Evolutionary conservation across 768 basidiomycete species (phyloP), one percentile per base, ranked within the genome.

Genomic region (Crepidotus variabilis): DNA sequence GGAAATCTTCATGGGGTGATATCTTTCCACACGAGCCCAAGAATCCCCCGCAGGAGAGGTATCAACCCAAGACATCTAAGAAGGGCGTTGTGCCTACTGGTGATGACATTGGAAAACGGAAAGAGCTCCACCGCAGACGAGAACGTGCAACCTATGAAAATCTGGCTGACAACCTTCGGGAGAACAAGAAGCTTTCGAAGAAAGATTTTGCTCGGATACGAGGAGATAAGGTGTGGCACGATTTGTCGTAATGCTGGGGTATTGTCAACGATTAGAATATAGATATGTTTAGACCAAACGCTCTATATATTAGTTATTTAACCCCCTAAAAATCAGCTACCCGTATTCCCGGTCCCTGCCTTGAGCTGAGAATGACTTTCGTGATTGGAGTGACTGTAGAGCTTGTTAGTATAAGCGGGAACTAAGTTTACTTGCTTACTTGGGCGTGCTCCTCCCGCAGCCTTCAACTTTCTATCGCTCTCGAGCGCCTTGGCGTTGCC

Each of bases 1-100:
- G 95, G 34, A 98, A 98, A 73, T 86, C 91, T 0, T 72, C 71
- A 9, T 98, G 96, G 95, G 97, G 97, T 18, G 97, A 98, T 68
- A 77, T 92, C 21, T 98, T 98, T 72, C 97, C 97, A 20, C 95
- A 98, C 66, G 71, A 77, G 16, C 84, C 94, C 4, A 94, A 94
- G 71, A 92, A 90, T 65, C 65, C 76, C 6, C 85, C 89, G 0
- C 83, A 90, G 55, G 82, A 86, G 59, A 84, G 88, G 2, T 73
- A 76, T 64, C 76, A 80, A 62, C 46, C 66, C 64, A 55, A 69
- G 63, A 58, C 57, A 61, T 6, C 70, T 68, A 50, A 67, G 69
- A 45, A 67, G 54, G 66, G 58, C 13, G 64, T 64, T 20, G 58
- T 65, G 2, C 60, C 64, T 2, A 72, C 67, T 52, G 80, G 82